A percentile compares a stretch with the other conserved stretches of the same genome.
Conservation (phyloP, 2,329 filamentous ascomycete species). For the Botrytis cinerea region DNA sequence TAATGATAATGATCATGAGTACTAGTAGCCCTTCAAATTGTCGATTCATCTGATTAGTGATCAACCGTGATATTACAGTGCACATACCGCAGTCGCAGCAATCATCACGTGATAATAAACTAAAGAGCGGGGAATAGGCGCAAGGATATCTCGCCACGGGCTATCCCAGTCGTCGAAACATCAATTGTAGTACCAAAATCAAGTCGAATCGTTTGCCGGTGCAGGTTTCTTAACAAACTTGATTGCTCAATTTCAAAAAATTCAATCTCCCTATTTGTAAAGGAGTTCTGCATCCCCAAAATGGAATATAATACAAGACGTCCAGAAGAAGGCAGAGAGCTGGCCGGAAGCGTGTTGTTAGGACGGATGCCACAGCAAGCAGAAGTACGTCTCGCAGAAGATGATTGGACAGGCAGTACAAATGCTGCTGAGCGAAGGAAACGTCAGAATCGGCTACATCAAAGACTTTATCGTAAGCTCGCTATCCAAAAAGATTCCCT, state of each 20-base stretch:
- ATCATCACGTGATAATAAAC: not conserved
- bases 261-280: not conserved
- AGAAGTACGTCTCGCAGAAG: not conserved
- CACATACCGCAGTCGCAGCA: not conserved
- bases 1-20: not conserved
- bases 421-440: not conserved
- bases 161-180: not conserved
- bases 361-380: not conserved
- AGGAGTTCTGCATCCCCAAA: not conserved
- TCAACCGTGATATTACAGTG: not conserved
- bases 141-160: too few species aligned
- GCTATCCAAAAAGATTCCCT: not conserved
- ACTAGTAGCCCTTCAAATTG: not conserved
- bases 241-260: not conserved
- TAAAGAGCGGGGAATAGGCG: not conserved
- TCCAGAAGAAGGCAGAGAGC: not conserved
- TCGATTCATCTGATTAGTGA: not conserved
- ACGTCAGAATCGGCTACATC: not conserved
- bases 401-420: not conserved
- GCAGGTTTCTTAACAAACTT: not conserved
- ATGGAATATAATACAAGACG: not conserved
- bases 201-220: not conserved
- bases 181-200: not conserved
- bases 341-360: not conserved
- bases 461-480: not conserved